These are phyloP conservation scores for Grigorovia humatica DNA, from an alignment of 805 yeast genomes.

Conservation along the genomic window DNA sequence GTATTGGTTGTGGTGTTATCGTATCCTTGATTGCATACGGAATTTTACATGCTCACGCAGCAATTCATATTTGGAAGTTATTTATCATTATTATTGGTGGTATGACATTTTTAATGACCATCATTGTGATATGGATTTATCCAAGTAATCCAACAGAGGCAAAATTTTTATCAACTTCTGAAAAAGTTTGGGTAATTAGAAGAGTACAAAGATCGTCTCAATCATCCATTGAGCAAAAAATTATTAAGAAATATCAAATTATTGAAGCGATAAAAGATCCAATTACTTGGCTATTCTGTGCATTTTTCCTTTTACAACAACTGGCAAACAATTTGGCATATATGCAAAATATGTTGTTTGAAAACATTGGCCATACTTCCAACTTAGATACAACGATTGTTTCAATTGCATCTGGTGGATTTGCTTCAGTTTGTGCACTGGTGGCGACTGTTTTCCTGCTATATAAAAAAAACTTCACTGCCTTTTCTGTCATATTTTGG, in stretches of 20 bases:
- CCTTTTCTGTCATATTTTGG: conserved; percentile 31
- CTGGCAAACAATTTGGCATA: conserved; percentile 44
- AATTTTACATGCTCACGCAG: conserved; percentile 20
- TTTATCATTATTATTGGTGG: conserved; percentile 49
- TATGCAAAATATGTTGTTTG: conserved; percentile 41
- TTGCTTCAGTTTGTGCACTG: conserved; percentile 33
- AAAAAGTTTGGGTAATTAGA: conserved; percentile 42
- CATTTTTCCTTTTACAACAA: conserved; percentile 35
- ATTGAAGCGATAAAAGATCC: conserved; percentile 43
- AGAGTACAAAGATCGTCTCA: conserved; percentile 32
- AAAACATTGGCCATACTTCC: conserved; percentile 34
- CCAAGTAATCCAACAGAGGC: conserved; percentile 51
- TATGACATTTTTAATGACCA: conserved; percentile 34
- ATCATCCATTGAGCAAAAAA: conserved; percentile 37
- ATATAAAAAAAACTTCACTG: conserved; percentile 30
- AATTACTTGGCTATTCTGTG: conserved; percentile 34
- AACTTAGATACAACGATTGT: conserved; percentile 41
- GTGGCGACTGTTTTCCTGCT: conserved; percentile 30
- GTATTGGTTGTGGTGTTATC: conserved; percentile 43
- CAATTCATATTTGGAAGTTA: conserved; percentile 39
- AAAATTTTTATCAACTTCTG: conserved; percentile 36
- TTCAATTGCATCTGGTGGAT: conserved; percentile 45
- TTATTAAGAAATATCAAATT: conserved; percentile 39
- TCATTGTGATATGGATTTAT: conserved; percentile 32
- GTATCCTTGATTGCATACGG: conserved; percentile 41